Percentiles rank a stretch among this genome's conserved stretches.
These are phyloP conservation scores for Uromyces viciae-fabae DNA, from an alignment of 1,284 basidiomycete species.

Conservation along the genomic window DNA sequence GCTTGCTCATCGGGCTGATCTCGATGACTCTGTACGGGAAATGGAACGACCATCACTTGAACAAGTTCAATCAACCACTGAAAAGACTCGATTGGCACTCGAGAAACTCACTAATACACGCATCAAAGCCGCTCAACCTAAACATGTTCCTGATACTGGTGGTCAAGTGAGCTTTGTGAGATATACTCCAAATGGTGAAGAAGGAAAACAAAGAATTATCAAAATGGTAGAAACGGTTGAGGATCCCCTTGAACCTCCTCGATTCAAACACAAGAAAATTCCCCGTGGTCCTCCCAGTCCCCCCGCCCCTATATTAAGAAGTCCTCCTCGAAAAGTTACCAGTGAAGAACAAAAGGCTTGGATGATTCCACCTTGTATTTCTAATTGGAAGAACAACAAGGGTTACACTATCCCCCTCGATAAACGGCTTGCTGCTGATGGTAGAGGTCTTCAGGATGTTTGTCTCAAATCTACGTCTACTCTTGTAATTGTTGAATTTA, in stretches of 20 bases:
- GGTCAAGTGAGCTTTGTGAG: slow-evolving; percentile 63
- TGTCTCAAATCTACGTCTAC: slow-evolving; percentile 56
- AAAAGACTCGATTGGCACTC: slow-evolving; percentile 81
- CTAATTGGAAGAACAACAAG: slow-evolving; percentile 99
- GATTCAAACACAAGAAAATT: slow-evolving; percentile 98
- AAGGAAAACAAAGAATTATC: slow-evolving; percentile 91
- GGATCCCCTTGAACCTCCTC: slow-evolving; percentile 91
- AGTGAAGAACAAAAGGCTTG: slow-evolving; percentile 98
- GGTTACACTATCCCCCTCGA: slow-evolving; percentile 98
- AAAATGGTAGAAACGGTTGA: slow-evolving; percentile 97
- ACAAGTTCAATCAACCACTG: slow-evolving; percentile 78
- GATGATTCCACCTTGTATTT: slow-evolving; percentile 99
- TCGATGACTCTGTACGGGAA: slow-evolving; percentile 67
- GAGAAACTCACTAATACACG: slow-evolving; percentile 91
- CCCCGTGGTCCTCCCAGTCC: slow-evolving; percentile 91
- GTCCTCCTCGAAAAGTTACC: slow-evolving; percentile 91
- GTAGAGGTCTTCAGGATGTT: slow-evolving; percentile 93
- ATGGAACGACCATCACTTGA: slow-evolving; percentile 92
- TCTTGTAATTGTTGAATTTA: too few species aligned
- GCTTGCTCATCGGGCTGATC: slow-evolving; percentile 79
- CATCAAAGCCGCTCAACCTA: slow-evolving; percentile 91
- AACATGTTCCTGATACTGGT: slow-evolving; percentile 51
- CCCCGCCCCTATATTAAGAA: slow-evolving; percentile 91
- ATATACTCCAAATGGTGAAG: slow-evolving; percentile 83
- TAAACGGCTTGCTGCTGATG: slow-evolving; percentile 96